Evolutionary conservation across 1,284 basidiomycete species (phyloP).

Genomic region (Pseudozyma tsukubaensis): DNA sequence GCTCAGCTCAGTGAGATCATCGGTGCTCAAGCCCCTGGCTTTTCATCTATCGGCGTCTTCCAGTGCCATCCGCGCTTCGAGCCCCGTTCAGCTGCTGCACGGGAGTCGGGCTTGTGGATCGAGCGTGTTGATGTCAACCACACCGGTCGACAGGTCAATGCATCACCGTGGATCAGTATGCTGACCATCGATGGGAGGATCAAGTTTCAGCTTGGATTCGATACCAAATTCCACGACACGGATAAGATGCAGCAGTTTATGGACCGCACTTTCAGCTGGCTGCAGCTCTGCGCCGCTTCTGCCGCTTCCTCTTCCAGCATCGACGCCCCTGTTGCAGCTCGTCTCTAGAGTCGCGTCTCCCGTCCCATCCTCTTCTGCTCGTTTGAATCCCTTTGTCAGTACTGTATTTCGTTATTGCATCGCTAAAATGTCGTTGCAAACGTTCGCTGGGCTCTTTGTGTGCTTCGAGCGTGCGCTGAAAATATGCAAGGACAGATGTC

Average conservation of each 20-base stretch:
- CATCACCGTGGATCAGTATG: slow-evolving; percentile 49
- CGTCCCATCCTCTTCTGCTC: not conserved
- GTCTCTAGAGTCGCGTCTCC: slow-evolving; percentile 6
- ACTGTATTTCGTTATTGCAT: not conserved
- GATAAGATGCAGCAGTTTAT: slow-evolving; percentile 25
- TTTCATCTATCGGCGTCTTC: slow-evolving; percentile 19
- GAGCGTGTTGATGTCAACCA: slow-evolving; percentile 19
- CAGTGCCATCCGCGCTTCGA: slow-evolving; percentile 13
- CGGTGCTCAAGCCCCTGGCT: slow-evolving; percentile 36
- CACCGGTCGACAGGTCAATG: slow-evolving; percentile 37
- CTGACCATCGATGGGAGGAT: slow-evolving; percentile 31
- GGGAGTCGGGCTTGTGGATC: slow-evolving; percentile 21
- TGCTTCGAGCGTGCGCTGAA: too few relatives aligned
- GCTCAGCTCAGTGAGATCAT: slow-evolving; percentile 17
- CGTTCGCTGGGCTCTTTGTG: too few relatives aligned
- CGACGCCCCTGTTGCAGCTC: slow-evolving; percentile 13
- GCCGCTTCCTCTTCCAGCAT: not conserved
- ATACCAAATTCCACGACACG: slow-evolving; percentile 35
- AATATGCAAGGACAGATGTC: too few relatives aligned
- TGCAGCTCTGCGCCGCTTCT: slow-evolving; percentile 26
- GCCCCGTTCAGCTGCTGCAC: slow-evolving; percentile 8
- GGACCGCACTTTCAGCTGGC: slow-evolving; percentile 20
- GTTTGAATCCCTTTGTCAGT: not conserved
- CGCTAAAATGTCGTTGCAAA: too few relatives aligned
- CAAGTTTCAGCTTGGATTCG: slow-evolving; percentile 38